Percentiles rank a stretch among this genome's conserved stretches.
Evolutionary conservation across 1,284 basidiomycete species (phyloP).

Genomic region (Boletus mariae): DNA sequence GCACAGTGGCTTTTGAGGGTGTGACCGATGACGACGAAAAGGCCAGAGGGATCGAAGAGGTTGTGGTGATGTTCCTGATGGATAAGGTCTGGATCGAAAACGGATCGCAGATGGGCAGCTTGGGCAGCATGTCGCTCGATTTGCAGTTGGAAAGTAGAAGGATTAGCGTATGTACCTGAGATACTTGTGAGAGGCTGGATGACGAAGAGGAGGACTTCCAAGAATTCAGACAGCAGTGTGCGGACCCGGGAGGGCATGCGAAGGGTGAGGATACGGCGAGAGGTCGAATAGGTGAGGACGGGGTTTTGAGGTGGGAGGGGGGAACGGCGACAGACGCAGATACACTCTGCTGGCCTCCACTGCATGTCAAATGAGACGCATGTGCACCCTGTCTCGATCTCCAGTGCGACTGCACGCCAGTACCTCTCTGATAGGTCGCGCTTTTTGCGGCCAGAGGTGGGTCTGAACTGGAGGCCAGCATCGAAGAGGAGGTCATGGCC

Average conservation of each 20-base stretch:
- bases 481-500: constrained; percentile 92
- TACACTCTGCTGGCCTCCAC: constrained; percentile 50
- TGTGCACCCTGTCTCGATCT: constrained; percentile 80
- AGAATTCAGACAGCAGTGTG: constrained; percentile 71
- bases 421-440: constrained; percentile 77
- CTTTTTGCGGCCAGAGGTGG: constrained; percentile 69
- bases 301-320: constrained; percentile 40
- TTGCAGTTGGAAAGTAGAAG: constrained; percentile 47
- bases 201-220: constrained; percentile 80
- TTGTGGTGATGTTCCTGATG: constrained; percentile 76
- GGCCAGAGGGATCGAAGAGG: constrained; percentile 77
- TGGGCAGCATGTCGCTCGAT: constrained; percentile 57
- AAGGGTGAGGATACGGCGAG: constrained; percentile 49
- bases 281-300: constrained; percentile 43
- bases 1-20: constrained; percentile 90
- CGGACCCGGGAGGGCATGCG: constrained; percentile 75
- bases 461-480: constrained; percentile 68
- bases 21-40: constrained; percentile 77
- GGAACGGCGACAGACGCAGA: constrained; percentile 55
- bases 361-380: constrained; percentile 73
- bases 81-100: constrained; percentile 72
- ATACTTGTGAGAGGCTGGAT: constrained; percentile 65
- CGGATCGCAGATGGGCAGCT: constrained; percentile 54
- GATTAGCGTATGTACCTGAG: constrained; percentile 52
- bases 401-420: constrained; percentile 78